A percentile compares a stretch with the other conserved stretches of the same genome.
These are phyloP conservation scores for Cadophora gregata DNA, from an alignment of 2,329 filamentous ascomycete species.

Conservation along the genomic window DNA sequence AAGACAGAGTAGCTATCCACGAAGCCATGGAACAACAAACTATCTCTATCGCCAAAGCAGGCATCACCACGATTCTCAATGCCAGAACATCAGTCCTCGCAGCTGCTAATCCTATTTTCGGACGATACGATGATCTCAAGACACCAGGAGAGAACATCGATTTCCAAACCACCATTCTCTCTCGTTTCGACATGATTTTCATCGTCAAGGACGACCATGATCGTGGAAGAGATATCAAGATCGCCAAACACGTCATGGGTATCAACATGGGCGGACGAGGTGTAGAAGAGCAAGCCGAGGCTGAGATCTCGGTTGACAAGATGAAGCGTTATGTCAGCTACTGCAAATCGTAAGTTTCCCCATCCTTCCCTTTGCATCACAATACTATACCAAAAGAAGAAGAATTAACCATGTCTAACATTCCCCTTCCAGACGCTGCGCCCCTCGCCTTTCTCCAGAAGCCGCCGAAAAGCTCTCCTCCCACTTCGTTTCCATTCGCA, in stretches of 20 bases:
- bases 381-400: neutral
- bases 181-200: conserved; percentile 99
- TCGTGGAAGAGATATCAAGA: conserved; percentile 85
- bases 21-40: conserved; percentile 99
- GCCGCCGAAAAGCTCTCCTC: conserved; percentile 95
- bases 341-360: conserved; percentile 79
- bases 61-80: conserved; percentile 97
- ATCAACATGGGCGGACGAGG: conserved; percentile 93
- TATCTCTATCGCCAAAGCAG: conserved; percentile 97
- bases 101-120: conserved; percentile 96
- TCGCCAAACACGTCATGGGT: conserved; percentile 95
- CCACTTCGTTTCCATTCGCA: conserved; percentile 95
- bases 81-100: conserved; percentile 93
- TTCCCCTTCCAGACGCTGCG: conserved; percentile 72
- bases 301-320: conserved; percentile 92
- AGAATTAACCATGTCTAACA: conserved; percentile 27
- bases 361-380: neutral
- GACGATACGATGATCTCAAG: conserved; percentile 97
- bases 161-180: conserved; percentile 97
- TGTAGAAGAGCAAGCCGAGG: conserved; percentile 80
- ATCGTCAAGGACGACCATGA: conserved; percentile 97
- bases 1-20: conserved; percentile 96
- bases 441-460: conserved; percentile 86
- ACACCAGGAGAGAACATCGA: conserved; percentile 98
- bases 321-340: conserved; percentile 98